These are phyloP conservation scores for Emmonsiellopsis sp. DNA, from an alignment of 2,329 filamentous ascomycete genomes.

Conservation along the genomic window DNA sequence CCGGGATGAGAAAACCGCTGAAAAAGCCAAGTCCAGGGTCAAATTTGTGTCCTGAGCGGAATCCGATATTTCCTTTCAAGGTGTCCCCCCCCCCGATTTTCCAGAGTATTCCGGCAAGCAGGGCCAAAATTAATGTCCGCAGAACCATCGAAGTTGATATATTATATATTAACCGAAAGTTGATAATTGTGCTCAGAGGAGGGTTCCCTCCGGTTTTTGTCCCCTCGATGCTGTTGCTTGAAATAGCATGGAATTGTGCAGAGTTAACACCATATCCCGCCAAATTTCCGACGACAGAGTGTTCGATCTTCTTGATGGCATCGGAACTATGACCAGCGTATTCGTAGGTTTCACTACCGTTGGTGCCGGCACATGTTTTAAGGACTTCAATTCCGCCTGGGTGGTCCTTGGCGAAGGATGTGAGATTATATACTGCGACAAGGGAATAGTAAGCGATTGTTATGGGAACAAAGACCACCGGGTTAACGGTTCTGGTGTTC, in stretches of 20 bases:
- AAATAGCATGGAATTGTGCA: too few relatives aligned
- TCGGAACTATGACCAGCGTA: background rate
- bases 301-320: background rate
- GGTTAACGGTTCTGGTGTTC: too few relatives aligned
- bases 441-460: background rate
- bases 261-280: background rate
- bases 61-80: background rate
- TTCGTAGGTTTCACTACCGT: background rate
- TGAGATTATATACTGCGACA: background rate
- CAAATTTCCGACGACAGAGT: background rate
- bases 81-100: too few relatives aligned
- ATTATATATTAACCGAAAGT: too few relatives aligned
- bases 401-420: background rate
- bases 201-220: too few relatives aligned
- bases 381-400: background rate
- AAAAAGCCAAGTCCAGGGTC: background rate
- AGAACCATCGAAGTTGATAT: too few relatives aligned
- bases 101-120: too few relatives aligned
- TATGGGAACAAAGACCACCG: background rate
- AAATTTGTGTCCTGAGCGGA: too few relatives aligned
- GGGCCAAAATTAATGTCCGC: too few relatives aligned
- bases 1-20: background rate
- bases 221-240: too few relatives aligned
- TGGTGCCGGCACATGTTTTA: background rate
- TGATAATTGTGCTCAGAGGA: too few relatives aligned